phyloP scores from a whole-genome alignment of 2,329 filamentous ascomycete genomes.

The Epicoccum nigrum region DNA sequence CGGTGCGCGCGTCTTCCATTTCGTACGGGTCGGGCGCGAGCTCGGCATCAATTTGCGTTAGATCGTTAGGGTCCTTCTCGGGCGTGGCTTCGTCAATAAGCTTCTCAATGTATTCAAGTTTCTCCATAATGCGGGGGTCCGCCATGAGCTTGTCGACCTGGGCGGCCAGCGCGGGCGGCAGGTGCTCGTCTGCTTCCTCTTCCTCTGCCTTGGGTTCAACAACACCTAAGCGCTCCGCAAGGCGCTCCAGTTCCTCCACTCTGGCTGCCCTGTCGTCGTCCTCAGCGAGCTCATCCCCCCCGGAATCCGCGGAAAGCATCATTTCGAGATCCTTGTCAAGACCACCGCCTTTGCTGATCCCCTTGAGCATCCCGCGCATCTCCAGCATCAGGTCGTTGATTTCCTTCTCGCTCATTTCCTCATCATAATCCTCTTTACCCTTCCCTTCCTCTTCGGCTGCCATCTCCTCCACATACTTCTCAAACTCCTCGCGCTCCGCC shows the following conservation, averaged over 20 bases:
- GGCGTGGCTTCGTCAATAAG: slow-evolving; percentile 23
- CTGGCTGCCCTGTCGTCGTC: slow-evolving; percentile 24
- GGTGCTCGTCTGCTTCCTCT: slow-evolving; percentile 21
- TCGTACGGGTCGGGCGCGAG: slow-evolving; percentile 39
- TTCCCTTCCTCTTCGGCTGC: slow-evolving; percentile 14
- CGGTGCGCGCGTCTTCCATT: slow-evolving; percentile 30
- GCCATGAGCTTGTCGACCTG: slow-evolving; percentile 44
- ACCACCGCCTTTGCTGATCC: slow-evolving; percentile 26
- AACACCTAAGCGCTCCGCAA: slow-evolving; percentile 17
- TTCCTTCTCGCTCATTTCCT: slow-evolving; percentile 20
- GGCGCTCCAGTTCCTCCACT: slow-evolving; percentile 27
- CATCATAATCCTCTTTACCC: not conserved
- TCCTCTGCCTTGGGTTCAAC: not conserved
- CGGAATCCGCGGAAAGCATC: slow-evolving; percentile 24
- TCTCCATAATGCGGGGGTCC: slow-evolving; percentile 43
- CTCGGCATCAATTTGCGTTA: slow-evolving; percentile 27
- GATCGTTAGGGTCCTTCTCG: slow-evolving; percentile 10
- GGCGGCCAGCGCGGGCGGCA: slow-evolving; percentile 38
- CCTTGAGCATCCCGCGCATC: slow-evolving; percentile 36
- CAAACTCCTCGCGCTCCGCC: slow-evolving; percentile 13
- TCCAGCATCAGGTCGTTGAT: slow-evolving; percentile 30
- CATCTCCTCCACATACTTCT: slow-evolving; percentile 15
- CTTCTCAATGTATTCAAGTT: slow-evolving; percentile 39
- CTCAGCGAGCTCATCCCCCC: slow-evolving; percentile 16
- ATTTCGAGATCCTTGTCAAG: slow-evolving; percentile 16